phyloP scores from a whole-genome alignment of 163 green algal species.

The Scenedesmus sp. region DNA sequence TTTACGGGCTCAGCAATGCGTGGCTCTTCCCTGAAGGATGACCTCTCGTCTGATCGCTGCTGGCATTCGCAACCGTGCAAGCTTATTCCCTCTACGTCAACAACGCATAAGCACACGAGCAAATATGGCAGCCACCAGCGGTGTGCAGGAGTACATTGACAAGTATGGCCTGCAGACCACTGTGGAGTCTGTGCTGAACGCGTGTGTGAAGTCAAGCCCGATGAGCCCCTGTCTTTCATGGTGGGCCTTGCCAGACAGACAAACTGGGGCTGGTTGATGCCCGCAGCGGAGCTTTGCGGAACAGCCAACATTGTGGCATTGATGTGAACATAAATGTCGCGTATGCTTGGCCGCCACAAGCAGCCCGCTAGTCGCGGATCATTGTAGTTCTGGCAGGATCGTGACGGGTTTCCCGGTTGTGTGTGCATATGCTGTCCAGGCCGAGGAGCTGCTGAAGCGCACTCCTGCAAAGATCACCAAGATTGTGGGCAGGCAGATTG shows the following conservation, averaged over 20 bases:
- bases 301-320: slow-evolving; percentile 1
- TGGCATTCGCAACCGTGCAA: slow-evolving; percentile 1
- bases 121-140: slow-evolving; percentile 34
- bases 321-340: neutral
- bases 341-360: neutral
- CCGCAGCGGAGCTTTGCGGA: neutral
- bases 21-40: neutral
- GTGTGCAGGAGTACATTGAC: slow-evolving; percentile 92
- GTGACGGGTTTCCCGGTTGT: slow-evolving; percentile 5
- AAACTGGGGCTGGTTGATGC: neutral
- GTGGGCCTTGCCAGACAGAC: slow-evolving; percentile 58
- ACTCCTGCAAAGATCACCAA: slow-evolving; percentile 88
- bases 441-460: slow-evolving; percentile 83
- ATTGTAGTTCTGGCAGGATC: slow-evolving; percentile 7
- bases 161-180: slow-evolving; percentile 88
- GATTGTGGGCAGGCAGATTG: slow-evolving; percentile 95
- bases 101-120: slow-evolving; percentile 4
- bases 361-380: neutral
- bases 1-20: neutral
- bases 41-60: neutral
- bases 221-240: slow-evolving; percentile 94
- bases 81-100: neutral
- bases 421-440: slow-evolving; percentile 61
- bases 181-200: slow-evolving; percentile 96
- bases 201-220: slow-evolving; percentile 91